Evolutionary conservation across 2,329 filamentous ascomycete genomes (phyloP).

Genomic region (Graphium sp.): DNA sequence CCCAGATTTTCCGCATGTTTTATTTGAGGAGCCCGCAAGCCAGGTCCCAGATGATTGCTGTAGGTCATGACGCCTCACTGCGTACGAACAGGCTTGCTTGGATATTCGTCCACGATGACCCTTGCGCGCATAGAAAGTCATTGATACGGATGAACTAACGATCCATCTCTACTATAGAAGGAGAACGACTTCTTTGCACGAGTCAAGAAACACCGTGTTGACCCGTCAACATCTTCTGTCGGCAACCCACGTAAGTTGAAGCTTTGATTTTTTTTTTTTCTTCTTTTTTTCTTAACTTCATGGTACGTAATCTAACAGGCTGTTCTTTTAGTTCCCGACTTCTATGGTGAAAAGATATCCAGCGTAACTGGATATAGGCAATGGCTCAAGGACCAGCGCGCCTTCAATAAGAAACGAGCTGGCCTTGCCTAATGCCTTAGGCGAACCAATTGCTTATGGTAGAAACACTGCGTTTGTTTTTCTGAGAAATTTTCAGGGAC

Average conservation of each 20-base stretch:
- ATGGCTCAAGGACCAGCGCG: slow-evolving; percentile 95
- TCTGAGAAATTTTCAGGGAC: no score
- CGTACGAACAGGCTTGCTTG: no score
- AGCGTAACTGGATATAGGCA: slow-evolving; percentile 81
- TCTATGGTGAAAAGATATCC: slow-evolving; percentile 96
- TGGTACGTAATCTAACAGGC: neutral
- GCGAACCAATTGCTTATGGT: neutral
- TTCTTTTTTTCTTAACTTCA: neutral
- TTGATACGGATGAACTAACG: neutral
- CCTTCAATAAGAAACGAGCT: slow-evolving; percentile 83
- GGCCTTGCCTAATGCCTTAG: slow-evolving; percentile 33
- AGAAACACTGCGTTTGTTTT: no score
- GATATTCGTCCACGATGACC: no score
- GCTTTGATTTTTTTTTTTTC: no score
- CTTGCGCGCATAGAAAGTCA: no score
- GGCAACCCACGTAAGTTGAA: slow-evolving; percentile 54
- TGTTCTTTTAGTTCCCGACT: slow-evolving; percentile 57
- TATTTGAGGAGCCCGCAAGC: slow-evolving; percentile 48
- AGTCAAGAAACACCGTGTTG: slow-evolving; percentile 82
- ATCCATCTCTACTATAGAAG: slow-evolving; percentile 35
- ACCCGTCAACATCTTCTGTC: slow-evolving; percentile 75
- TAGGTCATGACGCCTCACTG: slow-evolving; percentile 23
- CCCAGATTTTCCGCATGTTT: slow-evolving; percentile 58
- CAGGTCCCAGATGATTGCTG: slow-evolving; percentile 53
- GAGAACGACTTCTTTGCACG: slow-evolving; percentile 86